A percentile compares a stretch with the other conserved stretches of the same genome.
phyloP scores from a whole-genome alignment of 2,329 filamentous ascomycete species.

The Penicillium sp. region DNA sequence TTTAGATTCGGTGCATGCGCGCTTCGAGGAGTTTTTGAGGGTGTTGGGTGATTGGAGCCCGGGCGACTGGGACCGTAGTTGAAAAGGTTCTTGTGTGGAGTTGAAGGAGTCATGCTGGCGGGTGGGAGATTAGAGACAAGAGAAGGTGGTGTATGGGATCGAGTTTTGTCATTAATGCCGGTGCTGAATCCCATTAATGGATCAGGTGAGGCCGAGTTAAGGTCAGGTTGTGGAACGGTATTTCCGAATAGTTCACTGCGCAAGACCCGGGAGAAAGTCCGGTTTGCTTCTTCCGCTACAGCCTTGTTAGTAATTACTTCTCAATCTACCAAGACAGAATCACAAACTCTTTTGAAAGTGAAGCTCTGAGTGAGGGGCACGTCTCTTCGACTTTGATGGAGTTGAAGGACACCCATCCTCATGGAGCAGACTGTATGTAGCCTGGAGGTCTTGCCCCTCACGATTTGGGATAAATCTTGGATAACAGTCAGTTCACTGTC shows the following conservation, averaged over 20 bases:
- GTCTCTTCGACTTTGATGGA: conserved; percentile 80
- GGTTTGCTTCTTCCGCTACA: conserved; percentile 86
- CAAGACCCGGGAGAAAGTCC: conserved; percentile 83
- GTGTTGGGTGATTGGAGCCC: conserved; percentile 79
- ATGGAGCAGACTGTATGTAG: conserved; percentile 87
- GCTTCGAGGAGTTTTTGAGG: conserved; percentile 84
- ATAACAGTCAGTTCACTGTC: conserved; percentile 2
- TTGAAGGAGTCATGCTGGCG: conserved; percentile 80
- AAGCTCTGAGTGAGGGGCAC: conserved; percentile 82
- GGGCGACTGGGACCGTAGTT: conserved; percentile 79
- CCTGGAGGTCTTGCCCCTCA: conserved; percentile 87
- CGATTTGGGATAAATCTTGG: conserved; percentile 90
- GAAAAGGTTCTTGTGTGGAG: conserved; percentile 96
- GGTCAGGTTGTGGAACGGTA: conserved; percentile 78
- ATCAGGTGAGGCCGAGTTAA: conserved; percentile 64
- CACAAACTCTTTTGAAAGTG: conserved; percentile 87
- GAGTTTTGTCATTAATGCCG: conserved; percentile 63
- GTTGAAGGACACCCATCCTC: conserved; percentile 93
- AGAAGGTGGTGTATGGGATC: conserved; percentile 79
- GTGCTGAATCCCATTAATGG: conserved; percentile 48
- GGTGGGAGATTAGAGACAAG: conserved; percentile 68
- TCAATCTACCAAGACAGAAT: conserved; percentile 4
- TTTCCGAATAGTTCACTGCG: conserved; percentile 90
- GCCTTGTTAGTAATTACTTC: conserved; percentile 13
- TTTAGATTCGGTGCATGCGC: conserved; percentile 87